Evolutionary conservation across 306 rosid species (phyloP).

Genomic region (Trifolium subterraneum): DNA sequence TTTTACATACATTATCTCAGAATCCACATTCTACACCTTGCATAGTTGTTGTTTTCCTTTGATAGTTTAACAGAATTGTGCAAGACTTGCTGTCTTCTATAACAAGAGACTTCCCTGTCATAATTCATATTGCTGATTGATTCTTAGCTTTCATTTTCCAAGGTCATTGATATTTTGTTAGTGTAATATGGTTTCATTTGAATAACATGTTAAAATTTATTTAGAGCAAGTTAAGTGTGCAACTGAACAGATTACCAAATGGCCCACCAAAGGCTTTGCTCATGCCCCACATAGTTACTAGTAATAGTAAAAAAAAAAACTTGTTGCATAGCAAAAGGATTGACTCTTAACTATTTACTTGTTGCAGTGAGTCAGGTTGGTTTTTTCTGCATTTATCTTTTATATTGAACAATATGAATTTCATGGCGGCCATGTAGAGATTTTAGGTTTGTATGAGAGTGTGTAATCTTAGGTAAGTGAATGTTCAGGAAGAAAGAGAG

Average conservation of each 20-base stretch:
- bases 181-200: constrained; percentile 31
- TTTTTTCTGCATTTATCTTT: constrained; percentile 8
- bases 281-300: neutral
- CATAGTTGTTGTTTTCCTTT: neutral
- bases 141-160: constrained; percentile 16
- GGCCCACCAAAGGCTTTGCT: constrained; percentile 2
- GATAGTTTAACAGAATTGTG: neutral
- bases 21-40: neutral
- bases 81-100: neutral
- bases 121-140: neutral
- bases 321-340: neutral
- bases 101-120: neutral
- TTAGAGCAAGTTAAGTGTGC: constrained; percentile 27
- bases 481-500: constrained; percentile 37
- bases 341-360: constrained; percentile 22
- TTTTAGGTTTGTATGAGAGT: constrained; percentile 11
- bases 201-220: constrained; percentile 3
- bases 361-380: neutral
- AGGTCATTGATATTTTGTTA: constrained; percentile 12
- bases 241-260: constrained; percentile 21
- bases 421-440: neutral
- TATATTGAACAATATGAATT: neutral
- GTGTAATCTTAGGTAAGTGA: constrained; percentile 33
- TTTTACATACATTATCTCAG: constrained; percentile 8
- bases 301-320: neutral